phyloP scores from a whole-genome alignment of 2,329 filamentous ascomycete species.

The Massarina eburnea region DNA sequence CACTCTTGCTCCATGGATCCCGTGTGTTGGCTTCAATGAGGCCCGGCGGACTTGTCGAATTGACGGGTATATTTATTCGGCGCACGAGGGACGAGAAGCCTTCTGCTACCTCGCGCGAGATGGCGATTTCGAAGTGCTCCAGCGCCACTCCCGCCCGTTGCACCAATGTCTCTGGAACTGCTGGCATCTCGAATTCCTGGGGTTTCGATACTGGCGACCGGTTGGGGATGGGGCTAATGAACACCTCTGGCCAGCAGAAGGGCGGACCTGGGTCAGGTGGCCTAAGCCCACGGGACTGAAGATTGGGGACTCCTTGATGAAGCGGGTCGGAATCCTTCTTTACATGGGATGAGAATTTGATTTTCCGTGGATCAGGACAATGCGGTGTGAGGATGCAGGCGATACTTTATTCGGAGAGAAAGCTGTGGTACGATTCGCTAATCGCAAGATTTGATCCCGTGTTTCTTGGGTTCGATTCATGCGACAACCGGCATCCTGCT shows the following conservation, averaged over 20 bases:
- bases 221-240: conserved; percentile 18
- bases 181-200: conserved; percentile 34
- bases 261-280: conserved; percentile 24
- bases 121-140: conserved; percentile 28
- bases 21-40: conserved; percentile 58
- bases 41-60: conserved; percentile 56
- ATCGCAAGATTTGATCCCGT: conserved; percentile 18
- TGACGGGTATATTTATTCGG: conserved; percentile 60
- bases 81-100: conserved; percentile 33
- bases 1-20: conserved; percentile 80
- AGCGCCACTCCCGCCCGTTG: conserved; percentile 30
- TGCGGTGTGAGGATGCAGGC: conserved; percentile 35
- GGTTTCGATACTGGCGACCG: conserved; percentile 9
- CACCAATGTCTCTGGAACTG: conserved; percentile 32
- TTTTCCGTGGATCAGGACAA: conserved; percentile 27
- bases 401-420: conserved; percentile 23
- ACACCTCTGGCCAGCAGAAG: conserved; percentile 41
- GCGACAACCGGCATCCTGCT: conserved; percentile 21
- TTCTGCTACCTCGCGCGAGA: conserved; percentile 30
- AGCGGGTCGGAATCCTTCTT: conserved; percentile 21
- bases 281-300: conserved; percentile 14
- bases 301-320: conserved; percentile 22
- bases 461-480: conserved; percentile 15
- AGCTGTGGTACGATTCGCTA: conserved; percentile 25
- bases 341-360: conserved; percentile 36